Percentiles rank a stretch among this genome's conserved stretches.
Conservation (phyloP, 768 basidiomycete genomes). For the Botryobasidium botryosum region DNA sequence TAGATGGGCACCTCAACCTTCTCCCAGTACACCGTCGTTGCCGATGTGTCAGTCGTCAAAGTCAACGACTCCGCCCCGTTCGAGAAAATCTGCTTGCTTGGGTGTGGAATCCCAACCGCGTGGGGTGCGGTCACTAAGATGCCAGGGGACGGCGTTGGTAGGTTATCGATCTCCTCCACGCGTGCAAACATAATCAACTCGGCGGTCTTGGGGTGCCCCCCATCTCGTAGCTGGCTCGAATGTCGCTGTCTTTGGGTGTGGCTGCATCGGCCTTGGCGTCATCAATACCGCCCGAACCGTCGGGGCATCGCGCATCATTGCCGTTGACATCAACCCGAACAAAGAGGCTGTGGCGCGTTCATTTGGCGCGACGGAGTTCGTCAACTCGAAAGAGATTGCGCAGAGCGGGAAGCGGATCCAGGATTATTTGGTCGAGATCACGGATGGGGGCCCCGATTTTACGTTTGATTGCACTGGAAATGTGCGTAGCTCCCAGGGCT, state of each 20-base stretch:
- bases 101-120: slow-evolving; percentile 92
- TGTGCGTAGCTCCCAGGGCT: slow-evolving; percentile 22
- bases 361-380: slow-evolving; percentile 90
- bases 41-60: slow-evolving; percentile 90
- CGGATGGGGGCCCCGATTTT: slow-evolving; percentile 92
- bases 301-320: slow-evolving; percentile 78
- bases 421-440: slow-evolving; percentile 77
- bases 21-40: slow-evolving; percentile 98
- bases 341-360: slow-evolving; percentile 83
- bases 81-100: slow-evolving; percentile 92
- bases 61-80: slow-evolving; percentile 75
- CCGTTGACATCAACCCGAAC: slow-evolving; percentile 70
- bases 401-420: slow-evolving; percentile 69
- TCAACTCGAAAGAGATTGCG: slow-evolving; percentile 62
- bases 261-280: slow-evolving; percentile 89
- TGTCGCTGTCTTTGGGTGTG: slow-evolving; percentile 91
- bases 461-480: slow-evolving; percentile 98
- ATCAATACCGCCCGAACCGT: slow-evolving; percentile 64
- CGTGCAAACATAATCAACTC: not conserved
- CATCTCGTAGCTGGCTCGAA: slow-evolving; percentile 29
- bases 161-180: not conserved
- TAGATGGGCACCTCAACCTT: slow-evolving; percentile 99
- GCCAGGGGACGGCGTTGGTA: slow-evolving; percentile 32
- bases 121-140: slow-evolving; percentile 94
- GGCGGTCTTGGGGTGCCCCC: not conserved